Evolutionary conservation across 2,329 filamentous ascomycete genomes (phyloP).

Genomic region (Fusarium coffeatum): DNA sequence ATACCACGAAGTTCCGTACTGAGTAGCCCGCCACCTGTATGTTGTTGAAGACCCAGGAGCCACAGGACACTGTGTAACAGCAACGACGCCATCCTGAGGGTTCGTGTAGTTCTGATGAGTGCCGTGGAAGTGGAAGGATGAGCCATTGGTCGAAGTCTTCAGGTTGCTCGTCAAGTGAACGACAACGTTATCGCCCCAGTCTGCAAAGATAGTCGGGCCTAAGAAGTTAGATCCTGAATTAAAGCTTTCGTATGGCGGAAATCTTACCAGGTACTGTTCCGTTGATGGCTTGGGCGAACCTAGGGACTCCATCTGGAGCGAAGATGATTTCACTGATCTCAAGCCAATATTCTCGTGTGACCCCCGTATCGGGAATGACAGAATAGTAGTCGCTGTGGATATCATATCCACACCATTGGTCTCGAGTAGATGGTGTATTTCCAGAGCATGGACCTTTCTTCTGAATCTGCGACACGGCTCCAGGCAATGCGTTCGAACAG

Average conservation of each 20-base stretch:
- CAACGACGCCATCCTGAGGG: conserved; percentile 67
- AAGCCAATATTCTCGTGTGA: conserved; percentile 64
- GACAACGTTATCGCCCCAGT: conserved; percentile 62
- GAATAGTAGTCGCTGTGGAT: conserved; percentile 60
- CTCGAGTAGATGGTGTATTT: conserved; percentile 51
- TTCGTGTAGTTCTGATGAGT: conserved; percentile 67
- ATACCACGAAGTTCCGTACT: conserved; percentile 69
- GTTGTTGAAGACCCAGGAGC: conserved; percentile 64
- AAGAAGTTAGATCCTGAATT: conserved; percentile 6
- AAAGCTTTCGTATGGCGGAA: no score
- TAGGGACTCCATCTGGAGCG: conserved; percentile 60
- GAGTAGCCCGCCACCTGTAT: conserved; percentile 68
- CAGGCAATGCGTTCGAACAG: conserved; percentile 15
- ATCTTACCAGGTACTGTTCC: conserved; percentile 63
- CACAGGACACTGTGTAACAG: conserved; percentile 62
- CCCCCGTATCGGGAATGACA: conserved; percentile 59
- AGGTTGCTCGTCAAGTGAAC: conserved; percentile 66
- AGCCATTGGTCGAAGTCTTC: conserved; percentile 62
- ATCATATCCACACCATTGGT: conserved; percentile 61
- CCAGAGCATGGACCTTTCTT: conserved; percentile 25
- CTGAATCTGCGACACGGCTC: conserved; percentile 11
- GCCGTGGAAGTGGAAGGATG: conserved; percentile 72
- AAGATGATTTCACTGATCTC: conserved; percentile 55
- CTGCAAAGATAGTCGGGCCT: conserved; percentile 65
- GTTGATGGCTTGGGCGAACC: conserved; percentile 63